A percentile compares a stretch with the other conserved stretches of the same genome.
phyloP scores from a whole-genome alignment of 495 filamentous ascomycete species.

The Parachaetomium inaequale region DNA sequence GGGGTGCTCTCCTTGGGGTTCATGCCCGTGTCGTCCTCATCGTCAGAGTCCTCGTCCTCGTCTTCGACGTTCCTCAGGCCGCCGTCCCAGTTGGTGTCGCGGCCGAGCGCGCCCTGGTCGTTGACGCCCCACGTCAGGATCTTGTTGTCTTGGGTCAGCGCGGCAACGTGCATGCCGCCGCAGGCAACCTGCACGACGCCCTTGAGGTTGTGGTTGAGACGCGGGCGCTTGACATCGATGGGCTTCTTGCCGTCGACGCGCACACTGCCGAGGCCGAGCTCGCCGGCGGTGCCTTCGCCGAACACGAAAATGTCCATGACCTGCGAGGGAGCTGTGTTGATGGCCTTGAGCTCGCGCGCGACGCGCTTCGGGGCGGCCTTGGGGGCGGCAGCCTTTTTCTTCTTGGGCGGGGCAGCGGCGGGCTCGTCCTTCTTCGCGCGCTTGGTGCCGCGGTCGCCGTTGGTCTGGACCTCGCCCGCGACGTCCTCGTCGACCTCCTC shows the following conservation, averaged over 20 bases:
- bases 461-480: slow-evolving; percentile 8
- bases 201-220: slow-evolving; percentile 51
- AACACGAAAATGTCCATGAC: slow-evolving; percentile 53
- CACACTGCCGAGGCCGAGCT: slow-evolving; percentile 50
- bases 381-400: slow-evolving; percentile 19
- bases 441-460: slow-evolving; percentile 15
- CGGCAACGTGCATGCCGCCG: slow-evolving; percentile 65
- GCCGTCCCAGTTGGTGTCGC: slow-evolving; percentile 52
- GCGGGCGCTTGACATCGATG: slow-evolving; percentile 55
- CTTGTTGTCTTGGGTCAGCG: slow-evolving; percentile 61
- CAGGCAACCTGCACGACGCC: slow-evolving; percentile 61
- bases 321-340: slow-evolving; percentile 44
- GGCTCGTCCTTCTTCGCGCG: slow-evolving; percentile 19
- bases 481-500: slow-evolving; percentile 15
- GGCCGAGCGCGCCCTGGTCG: slow-evolving; percentile 64
- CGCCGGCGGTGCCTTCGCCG: slow-evolving; percentile 52
- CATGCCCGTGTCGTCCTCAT: slow-evolving; percentile 44
- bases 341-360: slow-evolving; percentile 22
- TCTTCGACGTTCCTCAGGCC: slow-evolving; percentile 63
- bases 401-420: slow-evolving; percentile 7
- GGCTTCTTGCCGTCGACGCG: slow-evolving; percentile 48
- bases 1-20: slow-evolving; percentile 63
- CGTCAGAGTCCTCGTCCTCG: slow-evolving; percentile 40
- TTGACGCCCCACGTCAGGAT: slow-evolving; percentile 73
- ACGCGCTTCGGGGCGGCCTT: slow-evolving; percentile 19